Evolutionary conservation across 2,329 filamentous ascomycete species (phyloP).

Genomic region (Colletotrichum eremochloae): DNA sequence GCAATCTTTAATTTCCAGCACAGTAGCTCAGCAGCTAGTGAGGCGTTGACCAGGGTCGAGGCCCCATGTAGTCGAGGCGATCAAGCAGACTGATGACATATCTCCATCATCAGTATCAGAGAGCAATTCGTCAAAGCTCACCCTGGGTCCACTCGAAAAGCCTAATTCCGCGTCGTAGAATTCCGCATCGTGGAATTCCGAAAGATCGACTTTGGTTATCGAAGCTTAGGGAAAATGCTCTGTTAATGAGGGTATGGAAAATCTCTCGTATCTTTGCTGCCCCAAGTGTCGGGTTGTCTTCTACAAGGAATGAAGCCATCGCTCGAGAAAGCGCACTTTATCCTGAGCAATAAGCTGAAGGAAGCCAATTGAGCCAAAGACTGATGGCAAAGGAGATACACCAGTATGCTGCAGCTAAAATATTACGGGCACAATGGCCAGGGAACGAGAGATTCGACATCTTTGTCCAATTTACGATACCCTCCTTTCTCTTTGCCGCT

Average conservation of each 20-base stretch:
- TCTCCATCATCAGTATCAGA: slow-evolving; percentile 1
- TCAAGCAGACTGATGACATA: neutral
- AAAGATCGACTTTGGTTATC: neutral
- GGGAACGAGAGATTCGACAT: neutral
- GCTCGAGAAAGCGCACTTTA: no score
- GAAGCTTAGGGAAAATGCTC: slow-evolving; percentile 11
- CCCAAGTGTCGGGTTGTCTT: neutral
- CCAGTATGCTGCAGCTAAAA: neutral
- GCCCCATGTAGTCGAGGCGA: slow-evolving; percentile 43
- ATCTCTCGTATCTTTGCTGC: neutral
- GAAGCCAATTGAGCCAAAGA: no score
- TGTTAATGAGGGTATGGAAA: neutral
- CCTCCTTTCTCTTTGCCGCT: slow-evolving; percentile 45
- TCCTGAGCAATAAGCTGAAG: no score
- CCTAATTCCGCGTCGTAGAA: no score
- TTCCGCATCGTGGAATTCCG: no score
- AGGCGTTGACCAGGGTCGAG: slow-evolving; percentile 27
- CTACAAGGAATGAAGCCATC: no score
- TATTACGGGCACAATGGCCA: neutral
- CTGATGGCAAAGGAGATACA: no score
- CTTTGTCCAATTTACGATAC: slow-evolving; percentile 31
- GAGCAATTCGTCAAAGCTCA: neutral
- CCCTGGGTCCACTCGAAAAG: neutral
- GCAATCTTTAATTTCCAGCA: slow-evolving; percentile 54
- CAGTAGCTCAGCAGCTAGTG: slow-evolving; percentile 54